A percentile compares a stretch with the other conserved stretches of the same genome.
Conservation (phyloP, 352 stramenopile species). For the Phytophthora pisi region DNA sequence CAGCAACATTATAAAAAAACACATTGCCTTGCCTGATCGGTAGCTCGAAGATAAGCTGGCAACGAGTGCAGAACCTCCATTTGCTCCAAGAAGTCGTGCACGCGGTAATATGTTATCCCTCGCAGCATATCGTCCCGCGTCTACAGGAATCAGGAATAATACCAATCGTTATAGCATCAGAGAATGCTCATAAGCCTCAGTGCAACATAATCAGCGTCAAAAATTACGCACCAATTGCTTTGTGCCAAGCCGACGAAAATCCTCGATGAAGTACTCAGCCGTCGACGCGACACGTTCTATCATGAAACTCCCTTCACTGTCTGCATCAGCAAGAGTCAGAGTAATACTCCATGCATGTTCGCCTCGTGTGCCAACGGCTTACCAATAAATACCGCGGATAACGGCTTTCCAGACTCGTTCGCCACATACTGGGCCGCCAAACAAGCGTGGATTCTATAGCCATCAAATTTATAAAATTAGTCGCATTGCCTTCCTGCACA, state of each 20-base stretch:
- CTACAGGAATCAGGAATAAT: constrained; percentile 25
- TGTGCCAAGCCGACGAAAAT: constrained; percentile 52
- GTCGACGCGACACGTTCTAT: constrained; percentile 87
- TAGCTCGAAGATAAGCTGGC: constrained; percentile 49
- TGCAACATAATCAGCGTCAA: not conserved
- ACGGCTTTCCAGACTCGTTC: constrained; percentile 17
- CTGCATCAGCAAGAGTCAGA: constrained; percentile 31
- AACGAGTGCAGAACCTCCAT: constrained; percentile 87
- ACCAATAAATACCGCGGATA: constrained; percentile 72
- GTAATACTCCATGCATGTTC: not conserved
- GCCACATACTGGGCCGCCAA: constrained; percentile 59
- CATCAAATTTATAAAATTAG: not conserved
- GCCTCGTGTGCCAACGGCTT: not conserved
- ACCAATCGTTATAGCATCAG: not conserved
- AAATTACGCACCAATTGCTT: constrained; percentile 35
- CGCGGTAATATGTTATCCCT: constrained; percentile 76
- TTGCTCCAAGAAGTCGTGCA: constrained; percentile 91
- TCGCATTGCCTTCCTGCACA: not conserved
- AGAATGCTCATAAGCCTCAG: too few relatives aligned
- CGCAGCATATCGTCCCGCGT: constrained; percentile 82
- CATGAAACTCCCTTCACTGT: constrained; percentile 94
- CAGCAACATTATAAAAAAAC: too few relatives aligned
- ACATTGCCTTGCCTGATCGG: constrained; percentile 34
- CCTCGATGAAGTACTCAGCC: constrained; percentile 76
- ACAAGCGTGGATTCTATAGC: constrained; percentile 66